Base-by-base conservation (phyloP, 768 basidiomycete species). In the Mycena rebaudengoi region DNA sequence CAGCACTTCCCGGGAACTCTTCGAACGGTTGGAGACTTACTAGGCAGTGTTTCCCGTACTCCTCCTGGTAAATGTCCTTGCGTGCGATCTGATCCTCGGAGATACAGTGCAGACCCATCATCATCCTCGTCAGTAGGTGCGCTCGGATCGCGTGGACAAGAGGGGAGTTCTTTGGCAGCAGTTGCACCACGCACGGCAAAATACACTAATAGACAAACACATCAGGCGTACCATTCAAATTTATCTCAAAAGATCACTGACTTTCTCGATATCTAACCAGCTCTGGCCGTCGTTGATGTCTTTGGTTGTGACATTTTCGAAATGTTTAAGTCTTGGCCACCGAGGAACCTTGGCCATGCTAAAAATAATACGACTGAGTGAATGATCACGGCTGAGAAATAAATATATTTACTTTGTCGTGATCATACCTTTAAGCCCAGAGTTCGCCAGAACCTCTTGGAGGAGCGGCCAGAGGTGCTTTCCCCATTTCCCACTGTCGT, bases 201-300 rank as follows among this genome's bases (percentile, higher is more conserved):
- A 59, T 37, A 41, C 52, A 65, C 64, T 65, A 28, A 10, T n/a
- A 20, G 20, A 13, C n/a, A 16, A 16, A 23, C 7, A 16, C 12
- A 43, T 2, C 29, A 16, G n/a, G 26, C n/a, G n/a, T n/a, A n/a
- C n/a, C n/a, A n/a, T 48, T 12, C 10, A 35, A 18, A 33, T 23
- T 48, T 16, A 14, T 26, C 20, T 26, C 30, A n/a, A 26, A 49
- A 20, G 11, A 20, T 14, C 43, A 30, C 49, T 21, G 11, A 67
- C 66, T 45, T 67, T 67, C 40, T 62, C 60, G 18, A 67, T 67
- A 50, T 67, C 66, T 6, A 67, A 25, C 50, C 40, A 67, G 25
- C 55, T 50, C 39, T 67, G 61, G 10, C 62, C 66, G 20, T 63
- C 51, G 8, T 62, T 58, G 40, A 62, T 52, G 28, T 67, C 49